Evolutionary conservation across 208 protist species (phyloP).

Genomic region (Jaenimonas drosophilae): DNA sequence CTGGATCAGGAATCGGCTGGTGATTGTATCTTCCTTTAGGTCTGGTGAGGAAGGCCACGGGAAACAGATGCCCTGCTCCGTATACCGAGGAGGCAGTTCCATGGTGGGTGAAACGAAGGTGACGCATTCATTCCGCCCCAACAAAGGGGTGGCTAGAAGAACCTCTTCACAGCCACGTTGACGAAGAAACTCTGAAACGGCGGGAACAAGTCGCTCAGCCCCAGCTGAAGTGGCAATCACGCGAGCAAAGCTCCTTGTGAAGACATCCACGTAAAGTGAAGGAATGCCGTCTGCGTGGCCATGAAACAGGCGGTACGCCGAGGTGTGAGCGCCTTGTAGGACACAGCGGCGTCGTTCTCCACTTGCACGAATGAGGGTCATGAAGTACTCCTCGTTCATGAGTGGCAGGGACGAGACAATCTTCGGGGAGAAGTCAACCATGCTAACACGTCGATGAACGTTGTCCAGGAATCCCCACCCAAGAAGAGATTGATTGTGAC

Average conservation of each 20-base stretch:
- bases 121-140: slow-evolving; percentile 37
- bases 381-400: slow-evolving; percentile 77
- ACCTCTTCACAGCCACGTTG: slow-evolving; percentile 57
- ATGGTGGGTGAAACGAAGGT: slow-evolving; percentile 39
- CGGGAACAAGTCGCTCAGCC: slow-evolving; percentile 67
- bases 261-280: slow-evolving; percentile 72
- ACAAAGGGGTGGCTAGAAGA: slow-evolving; percentile 52
- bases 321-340: slow-evolving; percentile 34
- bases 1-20: slow-evolving; percentile 51
- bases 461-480: slow-evolving; percentile 80
- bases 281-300: slow-evolving; percentile 69
- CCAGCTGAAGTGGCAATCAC: slow-evolving; percentile 60
- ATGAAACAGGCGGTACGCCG: slow-evolving; percentile 71
- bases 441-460: slow-evolving; percentile 39
- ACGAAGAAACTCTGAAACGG: slow-evolving; percentile 55
- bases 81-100: slow-evolving; percentile 26
- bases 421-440: slow-evolving; percentile 58
- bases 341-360: slow-evolving; percentile 50
- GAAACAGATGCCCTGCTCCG: slow-evolving; percentile 64
- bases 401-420: slow-evolving; percentile 34
- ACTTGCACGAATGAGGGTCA: slow-evolving; percentile 34
- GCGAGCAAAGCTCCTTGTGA: slow-evolving; percentile 62
- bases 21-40: slow-evolving; percentile 8
- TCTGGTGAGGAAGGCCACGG: slow-evolving; percentile 27
- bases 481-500: slow-evolving; percentile 33